Percentiles rank a stretch among this genome's conserved stretches.
These are phyloP conservation scores for Oidium heveae DNA, from an alignment of 2,329 filamentous ascomycete species.

Conservation along the genomic window DNA sequence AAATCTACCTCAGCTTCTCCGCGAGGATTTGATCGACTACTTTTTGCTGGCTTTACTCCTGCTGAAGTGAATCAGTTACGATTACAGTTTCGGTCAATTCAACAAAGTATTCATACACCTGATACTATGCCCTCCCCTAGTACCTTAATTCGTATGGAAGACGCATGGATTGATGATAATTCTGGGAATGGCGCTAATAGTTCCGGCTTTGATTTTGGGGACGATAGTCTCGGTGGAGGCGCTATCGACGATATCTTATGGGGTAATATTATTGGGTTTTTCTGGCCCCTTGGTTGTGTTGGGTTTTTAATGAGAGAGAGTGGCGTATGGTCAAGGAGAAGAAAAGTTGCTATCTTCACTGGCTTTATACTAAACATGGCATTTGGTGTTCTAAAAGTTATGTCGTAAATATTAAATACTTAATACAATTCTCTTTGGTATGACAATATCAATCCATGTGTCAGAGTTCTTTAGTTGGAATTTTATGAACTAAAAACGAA, in stretches of 20 bases:
- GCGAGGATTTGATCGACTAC: conserved; percentile 69
- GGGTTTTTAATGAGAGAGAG: conserved; percentile 71
- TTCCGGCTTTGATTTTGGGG: conserved; percentile 15
- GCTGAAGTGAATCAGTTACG: conserved; percentile 67
- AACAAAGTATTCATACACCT: conserved; percentile 58
- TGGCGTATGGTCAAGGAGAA: conserved; percentile 61
- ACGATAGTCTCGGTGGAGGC: conserved; percentile 15
- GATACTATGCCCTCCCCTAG: conserved; percentile 69
- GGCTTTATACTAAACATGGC: conserved; percentile 58
- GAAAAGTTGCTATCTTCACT: conserved; percentile 66
- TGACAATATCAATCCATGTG: too few species aligned
- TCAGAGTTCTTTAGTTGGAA: too few species aligned
- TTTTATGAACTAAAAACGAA: too few species aligned
- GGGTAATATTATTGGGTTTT: conserved; percentile 77
- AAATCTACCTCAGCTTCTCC: conserved; percentile 25
- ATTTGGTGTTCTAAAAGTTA: conserved; percentile 37
- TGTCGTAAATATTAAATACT: conserved; percentile 5
- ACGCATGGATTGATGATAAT: conserved; percentile 68
- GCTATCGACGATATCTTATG: conserved; percentile 65
- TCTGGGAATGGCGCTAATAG: conserved; percentile 17
- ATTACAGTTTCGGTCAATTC: conserved; percentile 69
- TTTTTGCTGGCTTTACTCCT: conserved; percentile 55
- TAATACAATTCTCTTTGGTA: too few species aligned
- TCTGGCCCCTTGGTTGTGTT: conserved; percentile 74
- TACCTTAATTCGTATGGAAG: conserved; percentile 55